phyloP scores from a whole-genome alignment of 129 eudicot genomes.

The Erigeron canadensis region DNA sequence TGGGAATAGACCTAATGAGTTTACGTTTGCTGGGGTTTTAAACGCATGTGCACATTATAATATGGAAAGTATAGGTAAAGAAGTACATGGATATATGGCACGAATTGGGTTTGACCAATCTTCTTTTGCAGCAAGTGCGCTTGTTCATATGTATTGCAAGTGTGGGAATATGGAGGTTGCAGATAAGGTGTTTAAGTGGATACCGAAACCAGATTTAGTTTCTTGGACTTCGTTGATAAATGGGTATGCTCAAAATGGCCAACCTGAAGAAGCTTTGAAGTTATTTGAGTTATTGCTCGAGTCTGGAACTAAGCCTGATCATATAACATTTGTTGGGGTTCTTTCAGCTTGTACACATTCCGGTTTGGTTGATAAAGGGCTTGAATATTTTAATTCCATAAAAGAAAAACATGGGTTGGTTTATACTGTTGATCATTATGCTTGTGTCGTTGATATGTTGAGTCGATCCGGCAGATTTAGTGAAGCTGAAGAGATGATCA shows the following conservation, averaged over 20 bases:
- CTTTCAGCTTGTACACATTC: conserved; percentile 73
- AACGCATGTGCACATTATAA: conserved; percentile 59
- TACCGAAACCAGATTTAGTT: conserved; percentile 55
- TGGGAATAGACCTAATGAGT: conserved; percentile 60
- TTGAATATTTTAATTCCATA: conserved; percentile 47
- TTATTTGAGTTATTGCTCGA: conserved; percentile 50
- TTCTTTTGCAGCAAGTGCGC: conserved; percentile 69
- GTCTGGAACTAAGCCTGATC: conserved; percentile 59
- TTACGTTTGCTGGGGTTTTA: conserved; percentile 59
- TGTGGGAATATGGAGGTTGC: conserved; percentile 57
- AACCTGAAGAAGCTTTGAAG: conserved; percentile 49
- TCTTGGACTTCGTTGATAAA: conserved; percentile 66
- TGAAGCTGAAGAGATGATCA: conserved; percentile 64
- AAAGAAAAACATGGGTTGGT: conserved; percentile 43
- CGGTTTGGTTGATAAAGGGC: conserved; percentile 61
- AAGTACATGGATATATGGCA: conserved; percentile 64
- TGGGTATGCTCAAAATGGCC: conserved; percentile 68
- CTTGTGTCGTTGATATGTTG: conserved; percentile 66
- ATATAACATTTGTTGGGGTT: conserved; percentile 63
- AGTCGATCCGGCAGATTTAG: conserved; percentile 59
- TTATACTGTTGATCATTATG: conserved; percentile 60
- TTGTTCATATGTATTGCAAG: conserved; percentile 61
- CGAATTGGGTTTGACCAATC: conserved; percentile 48
- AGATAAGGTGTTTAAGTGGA: conserved; percentile 39
- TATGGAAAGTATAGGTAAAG: conserved; percentile 48